Evolutionary conservation across 306 rosid species (phyloP), one percentile per base, ranked within the genome.

Genomic region (Inga oerstediana): DNA sequence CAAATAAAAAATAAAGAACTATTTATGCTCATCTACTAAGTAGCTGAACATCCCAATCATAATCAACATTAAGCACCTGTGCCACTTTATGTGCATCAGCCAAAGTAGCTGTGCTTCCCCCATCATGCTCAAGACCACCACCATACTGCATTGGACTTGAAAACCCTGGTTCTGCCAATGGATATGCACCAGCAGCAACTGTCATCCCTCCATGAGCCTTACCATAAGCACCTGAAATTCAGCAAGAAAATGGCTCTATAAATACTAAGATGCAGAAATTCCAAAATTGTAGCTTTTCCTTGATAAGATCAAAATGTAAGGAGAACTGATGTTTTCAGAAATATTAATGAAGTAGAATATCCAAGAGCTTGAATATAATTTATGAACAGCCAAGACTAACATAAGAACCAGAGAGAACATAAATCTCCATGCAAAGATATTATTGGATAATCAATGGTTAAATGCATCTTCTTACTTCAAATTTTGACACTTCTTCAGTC

Each of bases 61-160:
- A 32, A 66, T 49, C 17, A 67, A 34, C 51, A n/a, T 20, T 34
- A 67, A 49, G 39, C 70, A 70, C 41, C 67, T 79, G 66, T 67
- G 41, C 85, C 84, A 84, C 81, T 80, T 90, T 91, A 59, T 88
- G 91, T 51, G 90, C 89, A 80, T 91, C 97, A 20, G 84, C 77
- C 73, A 83, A 78, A 79, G 81, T 81, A 82, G 86, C 85, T n/a
- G 89, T 78, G 80, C 84, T 80, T 82, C 88, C 95, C 81, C 89
- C 91, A 74, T 90, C 99, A 76, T 87, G 93, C 86, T 90, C 97
- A 83, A 86, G 80, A 72, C 89, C 68, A 75, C 89, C 90, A 75
- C 88, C 87, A 81, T 89, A 88, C 48, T 83, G 93, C 89, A 82
- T 77, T 74, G 92, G 79, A 79, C 80, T 84, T 52, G 94, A 82